Base-by-base conservation (phyloP, 345 rosid genomes). In the Murraya paniculata region DNA sequence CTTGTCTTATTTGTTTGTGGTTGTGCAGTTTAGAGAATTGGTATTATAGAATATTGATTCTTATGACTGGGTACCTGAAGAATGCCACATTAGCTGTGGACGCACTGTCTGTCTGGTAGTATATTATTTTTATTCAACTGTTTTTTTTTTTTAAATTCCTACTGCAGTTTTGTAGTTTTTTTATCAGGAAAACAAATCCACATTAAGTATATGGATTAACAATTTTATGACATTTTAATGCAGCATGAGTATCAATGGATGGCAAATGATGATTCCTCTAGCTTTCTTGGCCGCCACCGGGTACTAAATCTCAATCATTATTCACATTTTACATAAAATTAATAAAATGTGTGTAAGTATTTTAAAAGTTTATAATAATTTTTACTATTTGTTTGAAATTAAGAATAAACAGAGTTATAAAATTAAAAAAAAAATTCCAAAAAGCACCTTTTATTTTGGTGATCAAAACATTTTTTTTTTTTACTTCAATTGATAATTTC, bases 21-120 rank as follows among this genome's bases (percentile, higher is more conserved):
- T 39, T 39, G 28, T 75, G 73, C 85, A 91, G 96, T 77, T 81
- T 92, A 88, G 97, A 92, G 69, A 80, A 87, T 81, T 92, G 97
- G 97, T 92, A 92, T 81, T 92, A 90, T 28, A 87, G 90, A 79
- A 90, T 91, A 64, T 77, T 92, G 59, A 83, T 92, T 50, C 74
- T 92, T 76, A 89, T 92, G 91, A 91, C 94, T 27, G 97, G 97
- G 22, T 79, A 88, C 80, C 70, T 90, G 77, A 2, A 82, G 64
- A 77, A 89, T 87, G 91, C 91, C 35, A 88, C 91, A 3, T 0
- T 86, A 25, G 91, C 91, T 64, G 87, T 85, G 67, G 91, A 88
- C 72, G 91, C 91, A 19, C 77, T 88, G 24, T 85, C 89, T 9
- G 73, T 88, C 27, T 88, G 91, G 91, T 88, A 76, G 91, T 88